Percentiles rank a stretch among this genome's conserved stretches.
Conservation (phyloP, 1,284 basidiomycete genomes). For the Moesziomyces globuligerus region DNA sequence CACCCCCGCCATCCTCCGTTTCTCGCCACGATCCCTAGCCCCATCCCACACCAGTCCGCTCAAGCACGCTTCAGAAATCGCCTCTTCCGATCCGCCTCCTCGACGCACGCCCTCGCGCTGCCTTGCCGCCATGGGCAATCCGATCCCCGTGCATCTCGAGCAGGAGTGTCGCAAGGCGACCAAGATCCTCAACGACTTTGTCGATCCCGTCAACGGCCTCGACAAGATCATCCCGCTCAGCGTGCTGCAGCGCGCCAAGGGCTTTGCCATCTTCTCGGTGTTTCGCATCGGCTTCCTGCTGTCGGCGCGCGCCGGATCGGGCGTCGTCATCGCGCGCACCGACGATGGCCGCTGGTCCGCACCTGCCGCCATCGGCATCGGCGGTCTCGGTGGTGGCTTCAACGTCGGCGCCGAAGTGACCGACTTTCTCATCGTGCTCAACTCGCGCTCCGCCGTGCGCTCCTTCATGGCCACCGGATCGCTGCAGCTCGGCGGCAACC, state of each 20-base stretch:
- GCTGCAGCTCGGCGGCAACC: constrained; percentile 78
- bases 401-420: constrained; percentile 86
- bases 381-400: constrained; percentile 80
- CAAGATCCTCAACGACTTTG: constrained; percentile 63
- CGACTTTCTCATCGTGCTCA: constrained; percentile 92
- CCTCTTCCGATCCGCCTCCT: not conserved
- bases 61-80: no score
- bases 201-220: constrained; percentile 59
- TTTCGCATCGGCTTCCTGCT: constrained; percentile 72
- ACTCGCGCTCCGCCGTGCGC: constrained; percentile 77
- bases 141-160: constrained; percentile 69
- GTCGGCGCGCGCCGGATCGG: constrained; percentile 79
- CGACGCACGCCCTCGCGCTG: not conserved
- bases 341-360: constrained; percentile 91
- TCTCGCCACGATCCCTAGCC: not conserved
- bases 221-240: constrained; percentile 63
- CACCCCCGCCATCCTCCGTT: not conserved
- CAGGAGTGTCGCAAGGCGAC: constrained; percentile 72
- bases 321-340: constrained; percentile 87
- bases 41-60: not conserved
- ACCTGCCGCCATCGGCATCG: constrained; percentile 94
- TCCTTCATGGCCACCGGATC: constrained; percentile 96
- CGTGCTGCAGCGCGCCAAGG: constrained; percentile 77
- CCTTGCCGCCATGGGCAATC: constrained; percentile 58
- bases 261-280: constrained; percentile 76